Base-by-base conservation (phyloP, 176 grass and related monocot species). In the Themeda triandra region DNA sequence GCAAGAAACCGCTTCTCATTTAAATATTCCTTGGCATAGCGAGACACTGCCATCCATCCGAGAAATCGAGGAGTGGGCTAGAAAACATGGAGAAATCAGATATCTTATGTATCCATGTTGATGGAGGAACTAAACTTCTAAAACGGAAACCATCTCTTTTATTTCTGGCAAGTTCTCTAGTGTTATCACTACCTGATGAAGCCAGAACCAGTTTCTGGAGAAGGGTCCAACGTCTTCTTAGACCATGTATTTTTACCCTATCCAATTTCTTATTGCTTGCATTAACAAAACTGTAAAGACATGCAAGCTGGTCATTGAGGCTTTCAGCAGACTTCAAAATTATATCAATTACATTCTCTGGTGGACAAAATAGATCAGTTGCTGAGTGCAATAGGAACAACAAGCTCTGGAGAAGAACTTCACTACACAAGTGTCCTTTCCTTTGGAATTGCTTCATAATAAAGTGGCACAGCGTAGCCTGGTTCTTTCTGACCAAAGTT, bases 401-500 rank as follows among this genome's bases (percentile, higher is more conserved):
- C 63, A 98, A 86, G 83, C 91, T 92, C 76, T 92, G 92, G 32
- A 98, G 81, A 73, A 95, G 96, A 76, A 93, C 90, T 91, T 98
- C 92, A 88, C 89, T 87, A 66, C 87, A 80, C 27, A 65, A 87
- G 49, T 90, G 87, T 13, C 87, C 84, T 79, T 92, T 88, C 75
- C 89, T 92, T 91, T 71, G 76, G 72, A 98, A 93, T 75, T 93
- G 92, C 68, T 84, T 90, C 53, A 89, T 66, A 73, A 98, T 86
- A 62, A 98, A 98, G n/a, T 79, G 82, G 73, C 85, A 93, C 67
- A 98, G 85, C 85, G 92, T 86, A 87, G 79, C 79, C 49, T 98
- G 96, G 73, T 95, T 95, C 87, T 92, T 91, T 86, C 96, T 88
- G n/a, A 98, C 92, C 80, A 98, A 89, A 84, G 96, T 98, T 85